These are phyloP conservation scores for Pythium sp. DNA, from an alignment of 352 stramenopile genomes.

Conservation along the genomic window DNA sequence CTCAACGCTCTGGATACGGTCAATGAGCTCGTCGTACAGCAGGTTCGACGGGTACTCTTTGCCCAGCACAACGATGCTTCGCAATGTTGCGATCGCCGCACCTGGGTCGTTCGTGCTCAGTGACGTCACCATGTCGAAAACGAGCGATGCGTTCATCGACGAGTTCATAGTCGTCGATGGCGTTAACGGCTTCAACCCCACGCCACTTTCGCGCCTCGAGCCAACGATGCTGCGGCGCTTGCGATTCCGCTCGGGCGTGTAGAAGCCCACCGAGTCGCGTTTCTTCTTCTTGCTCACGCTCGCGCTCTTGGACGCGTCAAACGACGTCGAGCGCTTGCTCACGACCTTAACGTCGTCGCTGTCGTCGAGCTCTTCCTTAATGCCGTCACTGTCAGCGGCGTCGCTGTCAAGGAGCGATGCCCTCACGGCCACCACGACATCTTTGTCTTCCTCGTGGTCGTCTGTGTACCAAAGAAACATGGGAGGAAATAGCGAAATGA, in stretches of 20 bases:
- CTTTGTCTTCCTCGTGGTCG: slow-evolving; percentile 6
- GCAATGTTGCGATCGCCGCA: slow-evolving; percentile 68
- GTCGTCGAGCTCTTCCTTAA: slow-evolving; percentile 7
- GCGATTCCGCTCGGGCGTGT: slow-evolving; percentile 18
- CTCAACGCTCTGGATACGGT: slow-evolving; percentile 74
- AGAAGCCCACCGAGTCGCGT: slow-evolving; percentile 3
- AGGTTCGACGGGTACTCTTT: slow-evolving; percentile 83
- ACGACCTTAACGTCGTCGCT: neutral
- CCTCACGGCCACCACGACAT: neutral
- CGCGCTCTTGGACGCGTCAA: slow-evolving; percentile 4
- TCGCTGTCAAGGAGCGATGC: neutral
- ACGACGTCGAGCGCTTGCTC: slow-evolving; percentile 3
- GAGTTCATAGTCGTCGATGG: slow-evolving; percentile 56
- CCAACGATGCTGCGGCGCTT: slow-evolving; percentile 35
- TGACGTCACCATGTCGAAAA: slow-evolving; percentile 82
- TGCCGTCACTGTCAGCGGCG: slow-evolving; percentile 8
- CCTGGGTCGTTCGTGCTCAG: slow-evolving; percentile 82
- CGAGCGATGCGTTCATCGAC: slow-evolving; percentile 79
- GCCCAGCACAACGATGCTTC: slow-evolving; percentile 78
- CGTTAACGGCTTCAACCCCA: slow-evolving; percentile 55
- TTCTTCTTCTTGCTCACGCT: slow-evolving; percentile 9
- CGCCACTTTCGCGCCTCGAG: slow-evolving; percentile 9
- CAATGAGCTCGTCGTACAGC: slow-evolving; percentile 76
- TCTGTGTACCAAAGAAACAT: slow-evolving; percentile 1
- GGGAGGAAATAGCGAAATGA: neutral